A percentile compares a stretch with the other conserved stretches of the same genome.
phyloP scores from a whole-genome alignment of 257 asterid genomes.

The Striga asiatica region DNA sequence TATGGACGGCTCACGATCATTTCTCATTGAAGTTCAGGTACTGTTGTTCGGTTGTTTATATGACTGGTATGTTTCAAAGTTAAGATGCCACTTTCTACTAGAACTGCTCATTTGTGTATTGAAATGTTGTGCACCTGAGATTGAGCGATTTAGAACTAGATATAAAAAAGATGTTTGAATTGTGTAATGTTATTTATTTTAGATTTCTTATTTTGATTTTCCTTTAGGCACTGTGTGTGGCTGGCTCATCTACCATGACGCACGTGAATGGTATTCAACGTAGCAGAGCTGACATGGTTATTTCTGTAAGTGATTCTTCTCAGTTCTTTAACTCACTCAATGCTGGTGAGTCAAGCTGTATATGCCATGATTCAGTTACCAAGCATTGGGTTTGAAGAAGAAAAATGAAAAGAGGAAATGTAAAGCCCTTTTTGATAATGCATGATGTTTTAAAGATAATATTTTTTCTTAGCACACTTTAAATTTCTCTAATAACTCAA shows the following conservation, averaged over 20 bases:
- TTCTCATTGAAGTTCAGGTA: constrained; percentile 84
- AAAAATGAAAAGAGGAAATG: too few relatives aligned
- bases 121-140: neutral
- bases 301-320: constrained; percentile 58
- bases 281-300: constrained; percentile 87
- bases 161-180: neutral
- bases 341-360: constrained; percentile 13
- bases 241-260: constrained; percentile 21
- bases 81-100: neutral
- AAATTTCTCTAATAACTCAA: neutral
- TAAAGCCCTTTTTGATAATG: constrained; percentile 1
- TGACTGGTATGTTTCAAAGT: neutral
- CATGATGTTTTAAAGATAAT: neutral
- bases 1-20: constrained; percentile 87
- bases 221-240: neutral
- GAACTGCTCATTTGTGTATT: neutral
- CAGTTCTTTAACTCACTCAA: constrained; percentile 10
- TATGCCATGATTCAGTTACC: constrained; percentile 5
- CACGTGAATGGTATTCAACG: constrained; percentile 80
- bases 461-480: neutral
- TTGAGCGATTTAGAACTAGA: neutral
- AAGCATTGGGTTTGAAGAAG: too few relatives aligned
- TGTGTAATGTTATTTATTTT: neutral
- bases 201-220: neutral
- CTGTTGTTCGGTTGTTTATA: neutral